These are phyloP conservation scores for Microsporum canis DNA, from an alignment of 2,329 filamentous ascomycete genomes.

Conservation along the genomic window DNA sequence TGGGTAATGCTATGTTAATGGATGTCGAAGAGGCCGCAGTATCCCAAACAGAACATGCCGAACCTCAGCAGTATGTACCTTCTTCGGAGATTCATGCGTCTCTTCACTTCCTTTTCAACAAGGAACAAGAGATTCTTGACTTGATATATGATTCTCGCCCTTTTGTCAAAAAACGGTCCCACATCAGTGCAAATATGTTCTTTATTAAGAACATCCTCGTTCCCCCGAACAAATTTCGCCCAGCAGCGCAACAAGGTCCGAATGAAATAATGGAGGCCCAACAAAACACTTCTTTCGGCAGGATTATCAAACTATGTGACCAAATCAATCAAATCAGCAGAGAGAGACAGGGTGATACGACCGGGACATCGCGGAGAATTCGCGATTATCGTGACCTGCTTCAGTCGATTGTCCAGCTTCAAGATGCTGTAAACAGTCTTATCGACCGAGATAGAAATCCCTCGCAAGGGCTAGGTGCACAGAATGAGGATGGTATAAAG, in stretches of 20 bases:
- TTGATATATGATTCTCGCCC: constrained; percentile 76
- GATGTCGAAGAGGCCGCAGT: constrained; percentile 22
- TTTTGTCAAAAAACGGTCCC: constrained; percentile 44
- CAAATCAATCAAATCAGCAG: constrained; percentile 62
- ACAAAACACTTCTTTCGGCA: constrained; percentile 79
- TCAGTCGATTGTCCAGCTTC: constrained; percentile 68
- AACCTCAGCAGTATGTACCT: constrained; percentile 62
- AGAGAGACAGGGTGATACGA: constrained; percentile 47
- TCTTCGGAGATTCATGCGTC: constrained; percentile 73
- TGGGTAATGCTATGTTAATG: constrained; percentile 38
- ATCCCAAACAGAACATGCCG: constrained; percentile 28
- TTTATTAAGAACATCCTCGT: constrained; percentile 80
- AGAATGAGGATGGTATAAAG: constrained; percentile 88
- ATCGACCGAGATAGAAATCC: constrained; percentile 85
- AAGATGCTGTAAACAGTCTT: constrained; percentile 83
- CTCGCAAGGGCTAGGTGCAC: constrained; percentile 60
- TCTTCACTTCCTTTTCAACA: constrained; percentile 67
- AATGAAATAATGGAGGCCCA: constrained; percentile 76
- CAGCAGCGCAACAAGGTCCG: constrained; percentile 70
- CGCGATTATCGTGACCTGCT: constrained; percentile 66
- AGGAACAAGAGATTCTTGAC: constrained; percentile 71
- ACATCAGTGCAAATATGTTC: constrained; percentile 77
- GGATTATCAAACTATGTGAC: constrained; percentile 65
- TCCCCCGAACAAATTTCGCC: constrained; percentile 82
- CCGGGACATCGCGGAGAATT: constrained; percentile 36